Conservation (phyloP, 179 eudicot species). For the Dionaea muscipula region DNA sequence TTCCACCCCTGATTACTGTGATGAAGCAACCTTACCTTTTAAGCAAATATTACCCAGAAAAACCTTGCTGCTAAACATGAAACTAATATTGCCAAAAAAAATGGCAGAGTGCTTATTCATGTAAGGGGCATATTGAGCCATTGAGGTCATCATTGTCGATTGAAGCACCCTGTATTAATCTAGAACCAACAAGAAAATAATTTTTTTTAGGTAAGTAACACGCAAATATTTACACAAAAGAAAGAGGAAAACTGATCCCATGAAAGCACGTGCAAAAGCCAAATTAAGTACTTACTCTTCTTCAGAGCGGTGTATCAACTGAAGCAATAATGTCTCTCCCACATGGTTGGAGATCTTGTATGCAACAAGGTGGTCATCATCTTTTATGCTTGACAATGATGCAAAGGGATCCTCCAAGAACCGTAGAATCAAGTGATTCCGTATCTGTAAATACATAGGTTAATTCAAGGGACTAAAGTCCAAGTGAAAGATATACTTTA, state of each 20-base stretch:
- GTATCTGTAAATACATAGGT: constrained; percentile 40
- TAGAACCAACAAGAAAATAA: too few relatives aligned
- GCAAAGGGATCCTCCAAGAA: constrained; percentile 85
- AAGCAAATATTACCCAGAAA: too few relatives aligned
- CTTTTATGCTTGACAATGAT: constrained; percentile 71
- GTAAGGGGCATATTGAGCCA: too few relatives aligned
- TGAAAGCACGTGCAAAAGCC: constrained; percentile 1
- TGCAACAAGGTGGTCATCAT: constrained; percentile 89
- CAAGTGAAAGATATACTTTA: constrained; percentile 2
- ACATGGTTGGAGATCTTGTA: constrained; percentile 63
- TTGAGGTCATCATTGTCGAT: not conserved
- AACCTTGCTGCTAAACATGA: too few relatives aligned
- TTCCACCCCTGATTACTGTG: too few relatives aligned
- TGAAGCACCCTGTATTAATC: too few relatives aligned
- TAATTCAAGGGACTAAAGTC: constrained; percentile 3
- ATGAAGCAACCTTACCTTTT: too few relatives aligned
- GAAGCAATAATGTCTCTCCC: constrained; percentile 61
- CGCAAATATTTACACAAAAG: not conserved
- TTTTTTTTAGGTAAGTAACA: not conserved
- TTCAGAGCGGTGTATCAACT: constrained; percentile 80
- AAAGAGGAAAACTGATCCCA: not conserved
- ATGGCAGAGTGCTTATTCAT: too few relatives aligned
- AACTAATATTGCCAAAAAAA: too few relatives aligned
- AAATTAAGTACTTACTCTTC: constrained; percentile 54
- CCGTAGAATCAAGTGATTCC: constrained; percentile 61